Conservation (phyloP, 2,329 filamentous ascomycete species). For the Apiospora saccharicola region DNA sequence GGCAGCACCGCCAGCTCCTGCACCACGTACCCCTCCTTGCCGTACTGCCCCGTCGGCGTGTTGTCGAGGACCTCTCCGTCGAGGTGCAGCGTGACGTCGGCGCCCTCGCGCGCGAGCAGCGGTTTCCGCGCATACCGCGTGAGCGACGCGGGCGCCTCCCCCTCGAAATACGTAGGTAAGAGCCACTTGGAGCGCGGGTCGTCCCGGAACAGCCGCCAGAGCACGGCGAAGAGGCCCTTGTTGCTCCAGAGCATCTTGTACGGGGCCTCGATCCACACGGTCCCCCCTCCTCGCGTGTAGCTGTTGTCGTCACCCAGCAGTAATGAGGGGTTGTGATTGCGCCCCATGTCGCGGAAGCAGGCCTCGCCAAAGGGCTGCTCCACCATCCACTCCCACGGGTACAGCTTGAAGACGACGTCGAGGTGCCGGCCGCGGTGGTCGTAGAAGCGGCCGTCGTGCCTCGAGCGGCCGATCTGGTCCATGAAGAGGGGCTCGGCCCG, state of each 20-base stretch:
- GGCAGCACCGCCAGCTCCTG: slow-evolving; percentile 24
- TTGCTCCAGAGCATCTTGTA: slow-evolving; percentile 31
- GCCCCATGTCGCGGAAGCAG: slow-evolving; percentile 21
- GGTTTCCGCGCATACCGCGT: slow-evolving; percentile 24
- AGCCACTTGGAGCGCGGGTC: slow-evolving; percentile 27
- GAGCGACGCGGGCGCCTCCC: slow-evolving; percentile 12
- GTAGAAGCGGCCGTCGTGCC: slow-evolving; percentile 28
- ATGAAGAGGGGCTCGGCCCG: not conserved
- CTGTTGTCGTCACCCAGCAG: not conserved
- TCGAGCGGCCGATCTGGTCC: not conserved
- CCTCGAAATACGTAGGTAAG: slow-evolving; percentile 22
- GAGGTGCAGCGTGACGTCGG: not conserved
- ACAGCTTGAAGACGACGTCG: slow-evolving; percentile 29
- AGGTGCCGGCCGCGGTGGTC: slow-evolving; percentile 23
- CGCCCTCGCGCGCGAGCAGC: slow-evolving; percentile 26
- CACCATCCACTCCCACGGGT: slow-evolving; percentile 28
- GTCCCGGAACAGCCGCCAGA: slow-evolving; percentile 28
- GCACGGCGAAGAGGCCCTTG: slow-evolving; percentile 27
- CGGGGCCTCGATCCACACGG: slow-evolving; percentile 28
- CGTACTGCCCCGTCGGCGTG: not conserved
- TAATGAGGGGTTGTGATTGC: not conserved
- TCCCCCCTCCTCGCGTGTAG: slow-evolving; percentile 26
- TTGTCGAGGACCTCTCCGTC: slow-evolving; percentile 11
- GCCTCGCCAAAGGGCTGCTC: slow-evolving; percentile 16
- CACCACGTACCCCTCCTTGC: slow-evolving; percentile 21